These are phyloP conservation scores for Magnaporthiopsis poae DNA, from an alignment of 2,329 filamentous ascomycete genomes.

Conservation along the genomic window DNA sequence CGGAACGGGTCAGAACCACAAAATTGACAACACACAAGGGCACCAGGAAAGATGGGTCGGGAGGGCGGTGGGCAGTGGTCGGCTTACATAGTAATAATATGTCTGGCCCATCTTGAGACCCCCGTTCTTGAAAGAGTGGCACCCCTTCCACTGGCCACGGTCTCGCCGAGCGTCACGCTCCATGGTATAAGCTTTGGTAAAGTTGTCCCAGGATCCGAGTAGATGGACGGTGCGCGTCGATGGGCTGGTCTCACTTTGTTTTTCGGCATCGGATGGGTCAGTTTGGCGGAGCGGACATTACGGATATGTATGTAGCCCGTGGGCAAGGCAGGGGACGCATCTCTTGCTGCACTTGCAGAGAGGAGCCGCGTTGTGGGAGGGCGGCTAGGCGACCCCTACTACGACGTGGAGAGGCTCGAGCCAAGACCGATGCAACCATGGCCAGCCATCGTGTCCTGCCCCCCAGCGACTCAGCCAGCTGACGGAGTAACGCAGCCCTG, in stretches of 20 bases:
- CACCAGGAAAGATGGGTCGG: conserved; percentile 14
- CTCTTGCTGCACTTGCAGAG: neutral
- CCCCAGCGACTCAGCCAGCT: neutral
- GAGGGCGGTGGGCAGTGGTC: too few species aligned
- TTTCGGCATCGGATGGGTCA: conserved; percentile 3
- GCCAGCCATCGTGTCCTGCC: neutral
- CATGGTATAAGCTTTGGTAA: conserved; percentile 68
- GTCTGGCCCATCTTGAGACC: conserved; percentile 85
- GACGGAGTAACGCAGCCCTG: neutral
- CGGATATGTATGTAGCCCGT: neutral
- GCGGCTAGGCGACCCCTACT: neutral
- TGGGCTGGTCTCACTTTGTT: conserved; percentile 20
- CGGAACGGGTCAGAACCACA: conserved; percentile 6
- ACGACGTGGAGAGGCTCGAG: neutral
- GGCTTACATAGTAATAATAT: conserved; percentile 86
- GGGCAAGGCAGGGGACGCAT: neutral
- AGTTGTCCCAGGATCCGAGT: conserved; percentile 93
- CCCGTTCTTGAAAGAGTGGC: conserved; percentile 72
- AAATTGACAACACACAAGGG: neutral
- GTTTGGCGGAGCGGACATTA: neutral
- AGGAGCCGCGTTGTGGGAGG: neutral
- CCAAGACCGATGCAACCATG: neutral
- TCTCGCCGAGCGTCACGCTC: conserved; percentile 68
- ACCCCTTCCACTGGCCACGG: conserved; percentile 72
- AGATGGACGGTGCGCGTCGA: conserved; percentile 63